A percentile compares a stretch with the other conserved stretches of the same genome.
phyloP scores from a whole-genome alignment of 495 filamentous ascomycete species.

The Hypomontagnella submonticulosa region DNA sequence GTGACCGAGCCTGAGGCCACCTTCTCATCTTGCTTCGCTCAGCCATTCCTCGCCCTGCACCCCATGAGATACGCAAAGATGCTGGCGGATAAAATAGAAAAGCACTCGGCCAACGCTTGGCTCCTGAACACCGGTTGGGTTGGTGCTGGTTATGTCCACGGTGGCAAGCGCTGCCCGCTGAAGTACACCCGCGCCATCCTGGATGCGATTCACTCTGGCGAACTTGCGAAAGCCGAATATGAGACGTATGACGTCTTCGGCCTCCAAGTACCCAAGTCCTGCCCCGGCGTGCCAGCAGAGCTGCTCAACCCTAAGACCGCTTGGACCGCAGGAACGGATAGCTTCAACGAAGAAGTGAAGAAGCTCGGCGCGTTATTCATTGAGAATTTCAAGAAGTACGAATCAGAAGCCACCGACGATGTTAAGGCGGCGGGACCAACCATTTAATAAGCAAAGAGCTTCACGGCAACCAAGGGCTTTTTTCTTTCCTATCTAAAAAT shows the following conservation, averaged over 20 bases:
- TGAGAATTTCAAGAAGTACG: slow-evolving; percentile 98
- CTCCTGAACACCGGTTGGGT: slow-evolving; percentile 99
- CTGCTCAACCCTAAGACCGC: slow-evolving; percentile 93
- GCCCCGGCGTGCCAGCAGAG: slow-evolving; percentile 86
- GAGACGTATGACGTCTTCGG: slow-evolving; percentile 98
- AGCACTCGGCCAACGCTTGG: slow-evolving; percentile 97
- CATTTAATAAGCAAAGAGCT: slow-evolving; percentile 49
- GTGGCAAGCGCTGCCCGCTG: slow-evolving; percentile 97
- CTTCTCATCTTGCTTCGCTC: slow-evolving; percentile 99
- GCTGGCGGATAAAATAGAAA: slow-evolving; percentile 96
- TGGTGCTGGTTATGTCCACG: slow-evolving; percentile 91
- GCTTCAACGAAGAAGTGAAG: slow-evolving; percentile 86
- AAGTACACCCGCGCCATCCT: slow-evolving; percentile 99
- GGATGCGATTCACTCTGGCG: slow-evolving; percentile 95
- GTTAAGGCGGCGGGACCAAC: slow-evolving; percentile 76
- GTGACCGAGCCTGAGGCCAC: slow-evolving; percentile 96
- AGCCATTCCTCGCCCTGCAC: slow-evolving; percentile 98
- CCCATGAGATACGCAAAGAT: slow-evolving; percentile 99
- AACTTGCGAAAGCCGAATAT: slow-evolving; percentile 90
- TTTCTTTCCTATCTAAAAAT: not conserved
- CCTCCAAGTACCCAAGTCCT: slow-evolving; percentile 87
- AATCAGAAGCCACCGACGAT: slow-evolving; percentile 84
- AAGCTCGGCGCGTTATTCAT: slow-evolving; percentile 89
- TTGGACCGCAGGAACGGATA: slow-evolving; percentile 81
- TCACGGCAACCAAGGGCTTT: slow-evolving; percentile 17